These are phyloP conservation scores for Kingdonia uniflora DNA, from an alignment of 164 flowering plant genomes.

Conservation along the genomic window DNA sequence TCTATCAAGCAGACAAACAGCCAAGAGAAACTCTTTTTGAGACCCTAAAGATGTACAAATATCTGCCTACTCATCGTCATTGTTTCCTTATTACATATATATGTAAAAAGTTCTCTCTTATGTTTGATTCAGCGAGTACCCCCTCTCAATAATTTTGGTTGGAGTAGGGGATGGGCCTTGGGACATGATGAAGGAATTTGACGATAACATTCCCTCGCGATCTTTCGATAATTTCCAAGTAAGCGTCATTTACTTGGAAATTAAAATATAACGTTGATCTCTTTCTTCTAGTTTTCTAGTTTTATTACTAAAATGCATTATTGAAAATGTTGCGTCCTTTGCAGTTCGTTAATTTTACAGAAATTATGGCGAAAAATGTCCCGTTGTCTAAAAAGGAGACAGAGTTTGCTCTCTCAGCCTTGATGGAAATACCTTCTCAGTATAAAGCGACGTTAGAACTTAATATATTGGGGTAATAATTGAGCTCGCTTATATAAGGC, in stretches of 20 bases:
- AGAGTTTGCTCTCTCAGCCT: slow-evolving; percentile 76
- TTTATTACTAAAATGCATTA: too few relatives aligned
- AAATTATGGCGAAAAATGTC: slow-evolving; percentile 61
- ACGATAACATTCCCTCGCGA: slow-evolving; percentile 81
- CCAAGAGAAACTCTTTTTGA: too few relatives aligned
- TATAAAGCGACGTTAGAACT: slow-evolving; percentile 80
- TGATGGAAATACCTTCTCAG: slow-evolving; percentile 90
- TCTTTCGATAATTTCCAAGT: slow-evolving; percentile 88
- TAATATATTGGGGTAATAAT: slow-evolving; percentile 55
- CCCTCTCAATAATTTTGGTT: slow-evolving; percentile 73
- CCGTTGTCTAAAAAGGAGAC: slow-evolving; percentile 52
- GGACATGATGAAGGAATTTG: slow-evolving; percentile 90
- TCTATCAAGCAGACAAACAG: too few relatives aligned
- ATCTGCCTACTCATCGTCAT: too few relatives aligned
- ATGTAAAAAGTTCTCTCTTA: not conserved
- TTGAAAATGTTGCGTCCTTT: slow-evolving; percentile 5
- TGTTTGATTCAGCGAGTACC: slow-evolving; percentile 44
- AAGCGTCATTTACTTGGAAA: slow-evolving; percentile 8
- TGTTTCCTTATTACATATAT: not conserved
- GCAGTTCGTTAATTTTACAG: slow-evolving; percentile 90
- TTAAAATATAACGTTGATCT: not conserved
- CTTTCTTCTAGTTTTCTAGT: not conserved
- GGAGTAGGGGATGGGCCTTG: slow-evolving; percentile 98
- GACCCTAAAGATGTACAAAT: too few relatives aligned
- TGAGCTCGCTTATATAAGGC: not conserved